Evolutionary conservation across 108 stramenopile genomes (phyloP), one percentile per base, ranked within the genome.

Genomic region (Ochromonas danica): DNA sequence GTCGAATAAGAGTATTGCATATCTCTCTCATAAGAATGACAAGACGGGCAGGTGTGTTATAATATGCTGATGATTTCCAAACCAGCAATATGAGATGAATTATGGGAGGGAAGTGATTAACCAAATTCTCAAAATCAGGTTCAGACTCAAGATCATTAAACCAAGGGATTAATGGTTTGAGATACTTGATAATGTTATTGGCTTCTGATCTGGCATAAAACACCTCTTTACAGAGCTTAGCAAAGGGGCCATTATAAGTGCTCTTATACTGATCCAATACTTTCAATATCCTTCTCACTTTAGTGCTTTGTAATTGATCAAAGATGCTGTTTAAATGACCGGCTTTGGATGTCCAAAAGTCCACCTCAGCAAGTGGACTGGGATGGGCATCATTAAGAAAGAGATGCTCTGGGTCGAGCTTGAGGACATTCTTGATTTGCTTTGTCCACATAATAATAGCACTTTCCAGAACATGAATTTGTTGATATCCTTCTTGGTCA

Each of bases 371-470:
- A 22, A 87, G 51, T 0, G 88, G 87, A 0, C 84, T 84, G 1
- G 88, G 87, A 38, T 87, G 51, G 0, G 17, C 28, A 22, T 27
- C 70, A 38, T 61, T 60, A 3, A 39, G 25, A 25, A 88, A 83
- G 0, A 39, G 33, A 10, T 36, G 39, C 71, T 89, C 88, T 14
- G 88, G 83, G 30, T 89, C 88, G 60, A 77, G 45, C n/a, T 83
- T 51, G 31, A 89, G 84, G 0, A 89, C 88, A 70, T 51, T 63
- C 40, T 82, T 82, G 2, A 89, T 88, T 74, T 89, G 88, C 80
- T 88, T 88, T 10, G 88, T 89, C 88, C 88, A 89, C 1, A 84
- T 88, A 2, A 89, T 89, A 31, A 86, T 38, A n/a, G 84, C 83
- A 27, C 81, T 57, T 61, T 89, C 88, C 0, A 89, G 62, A 51